Evolutionary conservation across 2,329 filamentous ascomycete species (phyloP), one percentile per base, ranked within the genome.

Genomic region (Trichoderma semiorbis): DNA sequence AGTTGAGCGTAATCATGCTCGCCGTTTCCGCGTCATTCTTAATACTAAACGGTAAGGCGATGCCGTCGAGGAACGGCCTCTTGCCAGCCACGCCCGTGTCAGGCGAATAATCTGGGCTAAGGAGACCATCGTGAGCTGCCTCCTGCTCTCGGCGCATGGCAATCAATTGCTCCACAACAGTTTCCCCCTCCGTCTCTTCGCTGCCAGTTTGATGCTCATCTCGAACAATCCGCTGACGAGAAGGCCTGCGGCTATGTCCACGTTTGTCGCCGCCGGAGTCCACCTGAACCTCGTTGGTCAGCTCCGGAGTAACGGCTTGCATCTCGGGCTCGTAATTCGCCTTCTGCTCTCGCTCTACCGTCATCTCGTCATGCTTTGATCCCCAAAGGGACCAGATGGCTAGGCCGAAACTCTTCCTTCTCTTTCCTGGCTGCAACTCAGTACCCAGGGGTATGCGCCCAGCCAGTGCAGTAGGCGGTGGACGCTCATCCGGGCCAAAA

Each of bases 311-410:
- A 1, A 83, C 82, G 57, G 78, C 75, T 30, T 77, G 75, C 1
- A 74, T 71, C 21, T 77, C 78, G 2, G 78, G 76, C 30, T 79
- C 76, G 71, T 81, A 80, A 2, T 85, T 84, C 1, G 85, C 85
- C 74, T 86, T 85, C 67, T 87, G 80, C 78, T 91, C 88, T 4
- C 88, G 83, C 61, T 85, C 83, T 4, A 97, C 86, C 0, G 92
- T 92, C 73, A 86, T 86, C 80, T 95, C 88, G 78, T 98, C 96
- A 78, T 98, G 94, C 79, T 93, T 97, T 60, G 92, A 95, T 16
- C 93, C 94, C 92, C 94, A 97, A 1, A 91, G 85, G 64, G 90
- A 92, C 95, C 95, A 98, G 74, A 98, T 83, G 3, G 91, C 89
- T 80, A 98, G 84, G 8, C 92, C 93, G 81, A 92, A 89, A 74